Evolutionary conservation across 352 stramenopile genomes (phyloP).

Genomic region (Halophytophthora batemanensis): DNA sequence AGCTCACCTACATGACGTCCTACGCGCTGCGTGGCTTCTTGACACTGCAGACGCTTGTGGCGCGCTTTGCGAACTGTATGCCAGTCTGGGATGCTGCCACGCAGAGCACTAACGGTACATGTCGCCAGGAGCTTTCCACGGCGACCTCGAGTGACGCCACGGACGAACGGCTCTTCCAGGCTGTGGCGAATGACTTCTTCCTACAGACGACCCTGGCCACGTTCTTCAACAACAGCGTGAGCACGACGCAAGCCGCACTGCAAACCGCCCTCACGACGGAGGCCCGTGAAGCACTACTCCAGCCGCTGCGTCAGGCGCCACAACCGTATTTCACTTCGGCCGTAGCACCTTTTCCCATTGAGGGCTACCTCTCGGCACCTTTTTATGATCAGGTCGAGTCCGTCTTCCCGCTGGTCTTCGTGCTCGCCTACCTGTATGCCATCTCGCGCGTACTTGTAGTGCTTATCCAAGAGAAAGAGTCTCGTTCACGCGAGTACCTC

Average conservation of each 20-base stretch:
- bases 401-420: conserved; percentile 83
- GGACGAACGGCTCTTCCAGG: conserved; percentile 24
- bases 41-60: conserved; percentile 62
- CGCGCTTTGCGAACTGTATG: conserved; percentile 58
- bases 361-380: conserved; percentile 39
- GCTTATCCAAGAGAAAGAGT: conserved; percentile 84
- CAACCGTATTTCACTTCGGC: conserved; percentile 38
- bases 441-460: conserved; percentile 78
- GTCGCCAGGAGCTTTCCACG: conserved; percentile 37
- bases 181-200: conserved; percentile 33
- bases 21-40: conserved; percentile 57
- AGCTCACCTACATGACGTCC: conserved; percentile 31
- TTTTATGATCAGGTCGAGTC: conserved; percentile 69
- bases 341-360: conserved; percentile 43
- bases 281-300: conserved; percentile 28
- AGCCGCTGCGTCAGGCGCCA: conserved; percentile 38
- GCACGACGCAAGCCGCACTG: conserved; percentile 1
- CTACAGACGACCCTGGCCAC: conserved; percentile 15
- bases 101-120: conserved; percentile 37
- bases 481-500: conserved; percentile 54
- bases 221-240: conserved; percentile 1
- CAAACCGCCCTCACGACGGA: conserved; percentile 1
- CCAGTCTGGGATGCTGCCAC: conserved; percentile 37
- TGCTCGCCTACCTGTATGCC: conserved; percentile 71
- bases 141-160: conserved; percentile 16